A percentile compares a stretch with the other conserved stretches of the same genome.
Evolutionary conservation across 305 asterid genomes (phyloP).

Genomic region (Solanum hybrid): DNA sequence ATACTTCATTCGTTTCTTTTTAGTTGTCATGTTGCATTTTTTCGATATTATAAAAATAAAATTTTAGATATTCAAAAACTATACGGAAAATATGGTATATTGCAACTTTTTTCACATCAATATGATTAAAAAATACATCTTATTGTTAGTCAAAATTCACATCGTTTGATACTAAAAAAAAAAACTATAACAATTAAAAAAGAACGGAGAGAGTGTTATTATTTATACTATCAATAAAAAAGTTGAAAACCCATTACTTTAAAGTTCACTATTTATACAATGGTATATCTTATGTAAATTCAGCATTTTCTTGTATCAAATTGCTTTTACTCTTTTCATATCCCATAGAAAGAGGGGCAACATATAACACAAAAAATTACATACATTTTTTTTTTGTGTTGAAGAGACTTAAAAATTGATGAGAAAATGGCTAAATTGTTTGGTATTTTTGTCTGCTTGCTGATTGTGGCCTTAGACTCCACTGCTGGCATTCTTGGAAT

Average conservation of each 20-base stretch:
- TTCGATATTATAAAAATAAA: no score
- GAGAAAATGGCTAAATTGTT: slow-evolving; percentile 41
- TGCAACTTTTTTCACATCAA: background rate
- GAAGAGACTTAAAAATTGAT: background rate
- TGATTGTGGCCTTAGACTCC: slow-evolving; percentile 62
- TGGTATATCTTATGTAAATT: background rate
- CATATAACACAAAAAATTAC: background rate
- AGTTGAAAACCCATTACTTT: background rate
- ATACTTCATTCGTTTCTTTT: no score
- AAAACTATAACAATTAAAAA: no score
- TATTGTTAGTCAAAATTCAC: no score
- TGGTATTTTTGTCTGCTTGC: slow-evolving; percentile 49
- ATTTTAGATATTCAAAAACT: no score
- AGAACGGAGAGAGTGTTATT: background rate
- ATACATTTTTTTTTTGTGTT: background rate
- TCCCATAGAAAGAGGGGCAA: background rate
- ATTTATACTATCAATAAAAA: background rate
- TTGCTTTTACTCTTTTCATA: background rate
- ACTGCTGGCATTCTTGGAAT: slow-evolving; percentile 66
- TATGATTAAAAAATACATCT: background rate
- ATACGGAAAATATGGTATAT: no score
- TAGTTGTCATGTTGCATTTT: no score
- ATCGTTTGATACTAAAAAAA: no score
- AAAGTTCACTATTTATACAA: background rate
- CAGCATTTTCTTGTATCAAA: background rate